Conservation (phyloP, 305 asterid genomes). For the Vinca major region DNA sequence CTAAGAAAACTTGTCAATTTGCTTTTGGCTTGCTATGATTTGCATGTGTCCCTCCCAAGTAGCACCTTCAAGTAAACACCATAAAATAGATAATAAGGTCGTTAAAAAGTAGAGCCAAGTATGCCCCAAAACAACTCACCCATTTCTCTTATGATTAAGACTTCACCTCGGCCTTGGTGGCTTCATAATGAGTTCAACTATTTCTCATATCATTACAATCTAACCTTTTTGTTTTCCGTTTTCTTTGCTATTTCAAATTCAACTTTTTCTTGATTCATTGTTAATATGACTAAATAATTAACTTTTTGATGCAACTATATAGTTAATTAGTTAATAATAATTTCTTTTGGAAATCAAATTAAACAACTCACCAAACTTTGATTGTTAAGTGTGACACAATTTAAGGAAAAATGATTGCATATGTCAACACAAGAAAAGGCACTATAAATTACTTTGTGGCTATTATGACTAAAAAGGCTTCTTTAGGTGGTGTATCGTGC, state of each 20-base stretch:
- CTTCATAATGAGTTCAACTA: not conserved
- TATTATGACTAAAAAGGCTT: no score
- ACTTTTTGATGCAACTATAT: not conserved
- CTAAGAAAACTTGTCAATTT: not conserved
- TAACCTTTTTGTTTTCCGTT: not conserved
- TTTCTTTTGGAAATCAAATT: no score
- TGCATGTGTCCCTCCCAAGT: not conserved
- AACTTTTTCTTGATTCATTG: not conserved
- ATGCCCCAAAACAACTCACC: slow-evolving; percentile 13
- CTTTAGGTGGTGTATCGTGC: no score
- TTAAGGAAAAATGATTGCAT: no score
- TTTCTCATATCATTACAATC: not conserved
- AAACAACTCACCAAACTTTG: no score
- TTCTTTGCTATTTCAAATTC: not conserved
- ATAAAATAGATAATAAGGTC: slow-evolving; percentile 5
- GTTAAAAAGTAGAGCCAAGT: slow-evolving; percentile 7
- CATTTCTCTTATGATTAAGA: not conserved
- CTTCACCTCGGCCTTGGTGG: not conserved
- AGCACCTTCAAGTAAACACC: slow-evolving; percentile 2
- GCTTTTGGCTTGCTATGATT: not conserved
- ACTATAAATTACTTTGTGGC: no score
- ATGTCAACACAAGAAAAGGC: no score
- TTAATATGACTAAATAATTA: not conserved
- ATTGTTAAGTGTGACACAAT: no score
- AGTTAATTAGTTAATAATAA: slow-evolving; percentile 1